These are phyloP conservation scores for Symbiodinium natans DNA, from an alignment of 73 alveolate species.

Conservation along the genomic window DNA sequence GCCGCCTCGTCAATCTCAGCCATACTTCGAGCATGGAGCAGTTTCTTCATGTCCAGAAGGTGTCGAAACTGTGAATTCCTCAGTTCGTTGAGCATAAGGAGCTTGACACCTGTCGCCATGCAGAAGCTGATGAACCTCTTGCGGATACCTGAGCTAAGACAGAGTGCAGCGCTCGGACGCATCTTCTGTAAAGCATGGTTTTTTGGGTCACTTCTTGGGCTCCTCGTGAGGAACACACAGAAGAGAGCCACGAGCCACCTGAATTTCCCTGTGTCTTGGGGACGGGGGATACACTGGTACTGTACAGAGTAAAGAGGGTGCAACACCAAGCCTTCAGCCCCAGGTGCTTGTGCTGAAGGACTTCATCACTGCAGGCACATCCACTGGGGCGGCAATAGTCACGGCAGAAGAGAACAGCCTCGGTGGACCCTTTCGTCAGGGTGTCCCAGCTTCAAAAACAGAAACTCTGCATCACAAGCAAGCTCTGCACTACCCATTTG, in stretches of 20 bases:
- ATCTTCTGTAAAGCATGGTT: too few relatives aligned
- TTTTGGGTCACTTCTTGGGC: too few relatives aligned
- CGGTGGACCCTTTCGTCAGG: background rate
- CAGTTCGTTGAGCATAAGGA: slow-evolving; percentile 1
- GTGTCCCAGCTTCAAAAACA: too few relatives aligned
- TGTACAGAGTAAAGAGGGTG: too few relatives aligned
- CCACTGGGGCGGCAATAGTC: slow-evolving; percentile 45
- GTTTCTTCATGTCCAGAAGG: background rate
- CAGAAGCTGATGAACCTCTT: slow-evolving; percentile 2
- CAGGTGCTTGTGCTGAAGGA: background rate
- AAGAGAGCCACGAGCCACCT: too few relatives aligned
- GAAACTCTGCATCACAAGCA: too few relatives aligned
- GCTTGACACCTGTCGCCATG: slow-evolving; percentile 10
- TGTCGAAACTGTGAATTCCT: background rate
- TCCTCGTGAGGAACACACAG: too few relatives aligned
- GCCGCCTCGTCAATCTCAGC: slow-evolving; percentile 14
- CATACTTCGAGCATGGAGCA: background rate
- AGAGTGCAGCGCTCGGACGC: too few relatives aligned
- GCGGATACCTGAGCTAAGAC: background rate
- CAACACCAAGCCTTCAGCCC: background rate
- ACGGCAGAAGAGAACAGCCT: slow-evolving; percentile 21
- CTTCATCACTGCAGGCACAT: background rate
- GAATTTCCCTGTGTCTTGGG: too few relatives aligned
- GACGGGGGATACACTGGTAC: too few relatives aligned
- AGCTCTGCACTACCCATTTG: too few relatives aligned